Percentiles rank a stretch among this genome's conserved stretches.
These are phyloP conservation scores for Fusarium sulawesiense DNA, from an alignment of 2,329 filamentous ascomycete genomes.

Conservation along the genomic window DNA sequence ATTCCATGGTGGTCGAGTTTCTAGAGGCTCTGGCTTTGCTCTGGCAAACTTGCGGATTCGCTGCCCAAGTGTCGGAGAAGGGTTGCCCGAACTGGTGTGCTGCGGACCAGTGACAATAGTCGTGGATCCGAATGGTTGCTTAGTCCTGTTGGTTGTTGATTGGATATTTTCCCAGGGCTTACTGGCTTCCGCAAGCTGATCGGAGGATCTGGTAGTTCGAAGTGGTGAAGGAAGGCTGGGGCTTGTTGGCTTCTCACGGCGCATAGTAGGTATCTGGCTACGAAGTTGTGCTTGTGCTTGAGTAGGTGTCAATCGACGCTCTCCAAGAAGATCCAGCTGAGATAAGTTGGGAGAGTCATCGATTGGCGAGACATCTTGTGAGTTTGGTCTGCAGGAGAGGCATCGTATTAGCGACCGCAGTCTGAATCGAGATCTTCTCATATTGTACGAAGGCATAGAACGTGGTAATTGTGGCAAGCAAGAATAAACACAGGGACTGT, in stretches of 20 bases:
- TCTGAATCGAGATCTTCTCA: conserved; percentile 25
- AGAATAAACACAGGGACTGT: neutral
- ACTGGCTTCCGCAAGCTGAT: conserved; percentile 33
- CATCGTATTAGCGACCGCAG: conserved; percentile 38
- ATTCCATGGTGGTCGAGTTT: conserved; percentile 72
- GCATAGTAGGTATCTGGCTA: conserved; percentile 64
- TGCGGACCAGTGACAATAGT: conserved; percentile 45
- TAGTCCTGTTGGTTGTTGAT: conserved; percentile 9
- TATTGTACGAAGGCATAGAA: conserved; percentile 4
- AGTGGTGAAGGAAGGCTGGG: conserved; percentile 54
- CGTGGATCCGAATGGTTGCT: conserved; percentile 39
- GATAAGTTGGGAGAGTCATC: conserved; percentile 57
- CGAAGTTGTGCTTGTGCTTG: conserved; percentile 39
- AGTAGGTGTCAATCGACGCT: conserved; percentile 27
- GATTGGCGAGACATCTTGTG: conserved; percentile 64
- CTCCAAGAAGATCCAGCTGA: conserved; percentile 45
- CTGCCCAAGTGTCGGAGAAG: conserved; percentile 49
- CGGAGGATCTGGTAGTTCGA: conserved; percentile 52
- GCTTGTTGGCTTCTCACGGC: conserved; percentile 61
- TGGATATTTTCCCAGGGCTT: conserved; percentile 40
- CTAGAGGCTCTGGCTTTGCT: conserved; percentile 53
- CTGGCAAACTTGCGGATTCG: conserved; percentile 50
- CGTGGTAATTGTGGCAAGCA: neutral
- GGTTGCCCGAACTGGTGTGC: conserved; percentile 40
- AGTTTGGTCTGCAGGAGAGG: conserved; percentile 42